Percentiles rank a stretch among this genome's conserved stretches.
Conservation (phyloP, 495 filamentous ascomycete genomes). For the Podospora fimiseda region DNA sequence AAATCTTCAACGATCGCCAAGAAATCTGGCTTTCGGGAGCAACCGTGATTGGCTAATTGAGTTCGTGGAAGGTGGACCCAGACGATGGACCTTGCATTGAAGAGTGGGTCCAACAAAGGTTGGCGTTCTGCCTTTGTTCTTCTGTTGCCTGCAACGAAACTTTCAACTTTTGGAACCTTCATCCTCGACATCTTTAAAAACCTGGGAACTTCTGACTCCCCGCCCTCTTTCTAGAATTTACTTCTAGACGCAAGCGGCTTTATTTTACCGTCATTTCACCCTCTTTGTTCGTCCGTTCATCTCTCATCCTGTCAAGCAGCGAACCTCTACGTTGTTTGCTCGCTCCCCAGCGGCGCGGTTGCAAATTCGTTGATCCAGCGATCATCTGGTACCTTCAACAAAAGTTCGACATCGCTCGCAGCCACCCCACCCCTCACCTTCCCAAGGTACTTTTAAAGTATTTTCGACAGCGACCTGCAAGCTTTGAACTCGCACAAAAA, state of each 20-base stretch:
- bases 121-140: slow-evolving; percentile 1
- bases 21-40: not conserved
- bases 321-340: too few relatives aligned
- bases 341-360: too few relatives aligned
- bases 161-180: not conserved
- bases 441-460: too few relatives aligned
- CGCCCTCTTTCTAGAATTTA: not conserved
- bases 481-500: too few relatives aligned
- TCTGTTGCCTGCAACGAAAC: slow-evolving; percentile 4
- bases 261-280: not conserved
- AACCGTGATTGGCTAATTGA: not conserved
- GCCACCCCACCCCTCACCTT: too few relatives aligned
- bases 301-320: too few relatives aligned
- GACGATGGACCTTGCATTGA: too few relatives aligned
- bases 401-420: too few relatives aligned
- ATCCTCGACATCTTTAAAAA: not conserved
- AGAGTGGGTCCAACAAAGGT: not conserved
- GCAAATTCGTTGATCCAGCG: too few relatives aligned
- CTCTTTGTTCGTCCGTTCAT: too few relatives aligned
- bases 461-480: too few relatives aligned
- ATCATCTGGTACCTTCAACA: not conserved
- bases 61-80: not conserved
- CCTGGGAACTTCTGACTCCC: too few relatives aligned
- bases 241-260: not conserved
- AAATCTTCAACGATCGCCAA: not conserved